Evolutionary conservation across 352 stramenopile species (phyloP).

Genomic region (Phytophthora citricola): DNA sequence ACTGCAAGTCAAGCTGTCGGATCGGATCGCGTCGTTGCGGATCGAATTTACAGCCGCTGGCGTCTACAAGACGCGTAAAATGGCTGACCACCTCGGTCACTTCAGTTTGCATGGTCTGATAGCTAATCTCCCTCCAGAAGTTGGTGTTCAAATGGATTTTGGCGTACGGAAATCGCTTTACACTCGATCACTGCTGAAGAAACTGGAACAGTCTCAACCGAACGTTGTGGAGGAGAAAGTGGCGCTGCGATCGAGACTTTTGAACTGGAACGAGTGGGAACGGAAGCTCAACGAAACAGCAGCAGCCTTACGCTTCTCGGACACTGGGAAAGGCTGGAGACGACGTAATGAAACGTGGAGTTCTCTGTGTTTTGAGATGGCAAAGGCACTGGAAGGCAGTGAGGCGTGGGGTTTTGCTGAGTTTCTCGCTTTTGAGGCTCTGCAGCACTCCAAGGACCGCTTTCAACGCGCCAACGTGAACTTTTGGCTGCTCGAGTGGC

Average conservation of each 20-base stretch:
- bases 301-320: conserved; percentile 6
- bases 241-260: conserved; percentile 12
- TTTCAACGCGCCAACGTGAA: conserved; percentile 29
- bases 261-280: conserved; percentile 44
- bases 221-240: conserved; percentile 14
- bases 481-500: conserved; percentile 40
- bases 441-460: conserved; percentile 37
- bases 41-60: conserved; percentile 42
- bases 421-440: conserved; percentile 29
- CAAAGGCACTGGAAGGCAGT: conserved; percentile 43
- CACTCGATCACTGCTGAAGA: conserved; percentile 22
- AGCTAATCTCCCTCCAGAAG: conserved; percentile 42
- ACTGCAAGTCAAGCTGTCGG: conserved; percentile 55
- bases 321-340: conserved; percentile 15
- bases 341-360: conserved; percentile 52
- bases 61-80: conserved; percentile 48
- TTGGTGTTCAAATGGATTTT: conserved; percentile 41
- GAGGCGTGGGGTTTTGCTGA: conserved; percentile 46
- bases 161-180: conserved; percentile 44
- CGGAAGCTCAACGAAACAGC: conserved; percentile 28
- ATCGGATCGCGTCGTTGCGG: conserved; percentile 42
- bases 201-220: conserved; percentile 11
- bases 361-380: conserved; percentile 45
- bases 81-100: conserved; percentile 27
- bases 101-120: conserved; percentile 61